phyloP scores from a whole-genome alignment of 2,329 filamentous ascomycete species.

The Botrytis aclada region DNA sequence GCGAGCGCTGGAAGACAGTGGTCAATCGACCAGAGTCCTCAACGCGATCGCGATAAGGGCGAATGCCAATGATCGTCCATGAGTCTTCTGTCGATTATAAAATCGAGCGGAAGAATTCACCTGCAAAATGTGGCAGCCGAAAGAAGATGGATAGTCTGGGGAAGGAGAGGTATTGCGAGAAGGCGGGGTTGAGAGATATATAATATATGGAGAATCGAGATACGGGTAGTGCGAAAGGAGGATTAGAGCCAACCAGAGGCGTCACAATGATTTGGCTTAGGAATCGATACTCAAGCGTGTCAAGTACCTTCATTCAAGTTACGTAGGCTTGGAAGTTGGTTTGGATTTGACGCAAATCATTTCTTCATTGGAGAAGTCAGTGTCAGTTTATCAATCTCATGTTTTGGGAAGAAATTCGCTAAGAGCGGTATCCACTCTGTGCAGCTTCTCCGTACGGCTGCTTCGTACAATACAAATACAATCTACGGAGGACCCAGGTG shows the following conservation, averaged over 20 bases:
- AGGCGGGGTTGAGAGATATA: constrained; percentile 27
- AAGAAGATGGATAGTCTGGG: constrained; percentile 27
- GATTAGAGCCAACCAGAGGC: constrained; percentile 9
- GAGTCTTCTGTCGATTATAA: constrained; percentile 38
- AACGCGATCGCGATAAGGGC: constrained; percentile 58
- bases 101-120: constrained; percentile 27
- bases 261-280: background rate
- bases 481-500: background rate
- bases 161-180: constrained; percentile 5
- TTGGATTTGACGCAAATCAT: constrained; percentile 16
- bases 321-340: constrained; percentile 12
- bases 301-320: background rate
- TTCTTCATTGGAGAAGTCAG: constrained; percentile 12
- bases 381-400: constrained; percentile 5
- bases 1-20: constrained; percentile 44
- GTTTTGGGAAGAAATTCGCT: constrained; percentile 7
- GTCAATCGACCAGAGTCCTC: constrained; percentile 55
- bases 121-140: constrained; percentile 31
- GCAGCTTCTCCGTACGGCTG: background rate
- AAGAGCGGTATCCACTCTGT: constrained; percentile 10
- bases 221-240: constrained; percentile 11
- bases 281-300: background rate
- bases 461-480: background rate
- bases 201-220: constrained; percentile 13
- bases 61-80: constrained; percentile 53